phyloP scores from a whole-genome alignment of 768 basidiomycete species.

The Vararia minispora region DNA sequence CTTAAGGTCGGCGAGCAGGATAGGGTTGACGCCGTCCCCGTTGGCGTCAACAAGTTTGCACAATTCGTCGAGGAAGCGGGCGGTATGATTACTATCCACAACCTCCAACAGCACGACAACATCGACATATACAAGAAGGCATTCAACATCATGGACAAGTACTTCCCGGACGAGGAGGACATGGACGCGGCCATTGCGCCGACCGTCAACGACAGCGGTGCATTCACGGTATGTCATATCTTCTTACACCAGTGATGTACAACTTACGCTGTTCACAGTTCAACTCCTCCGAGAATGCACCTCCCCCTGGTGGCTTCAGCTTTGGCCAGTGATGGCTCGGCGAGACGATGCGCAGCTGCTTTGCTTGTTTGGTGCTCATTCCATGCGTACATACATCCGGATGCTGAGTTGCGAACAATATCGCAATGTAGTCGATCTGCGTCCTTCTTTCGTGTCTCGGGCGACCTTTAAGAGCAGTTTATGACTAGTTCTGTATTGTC shows the following conservation, averaged over 20 bases:
- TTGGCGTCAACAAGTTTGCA: slow-evolving; percentile 87
- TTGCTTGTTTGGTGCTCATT: slow-evolving; percentile 6
- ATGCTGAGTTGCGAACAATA: too few relatives aligned
- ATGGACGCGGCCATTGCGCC: slow-evolving; percentile 71
- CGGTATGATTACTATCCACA: slow-evolving; percentile 98
- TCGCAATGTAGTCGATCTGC: too few relatives aligned
- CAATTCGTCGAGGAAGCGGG: slow-evolving; percentile 95
- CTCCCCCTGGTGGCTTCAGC: slow-evolving; percentile 93
- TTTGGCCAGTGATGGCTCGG: slow-evolving; percentile 57
- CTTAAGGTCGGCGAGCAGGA: slow-evolving; percentile 96
- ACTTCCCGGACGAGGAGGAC: slow-evolving; percentile 97
- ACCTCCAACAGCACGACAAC: slow-evolving; percentile 98
- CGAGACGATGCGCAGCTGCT: not conserved
- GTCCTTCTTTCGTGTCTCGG: too few relatives aligned
- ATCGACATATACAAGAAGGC: slow-evolving; percentile 99
- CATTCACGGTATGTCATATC: slow-evolving; percentile 50
- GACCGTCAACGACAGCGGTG: slow-evolving; percentile 65
- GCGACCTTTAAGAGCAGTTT: too few relatives aligned
- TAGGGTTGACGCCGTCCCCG: slow-evolving; percentile 70
- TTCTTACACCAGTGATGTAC: not conserved
- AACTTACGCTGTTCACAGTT: slow-evolving; percentile 38
- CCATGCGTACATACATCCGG: too few relatives aligned
- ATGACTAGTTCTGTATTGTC: too few relatives aligned
- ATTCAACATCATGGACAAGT: slow-evolving; percentile 96
- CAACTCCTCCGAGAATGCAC: slow-evolving; percentile 76